Evolutionary conservation across 805 yeast species (phyloP).

Genomic region (Komagataella mondaviorum): DNA sequence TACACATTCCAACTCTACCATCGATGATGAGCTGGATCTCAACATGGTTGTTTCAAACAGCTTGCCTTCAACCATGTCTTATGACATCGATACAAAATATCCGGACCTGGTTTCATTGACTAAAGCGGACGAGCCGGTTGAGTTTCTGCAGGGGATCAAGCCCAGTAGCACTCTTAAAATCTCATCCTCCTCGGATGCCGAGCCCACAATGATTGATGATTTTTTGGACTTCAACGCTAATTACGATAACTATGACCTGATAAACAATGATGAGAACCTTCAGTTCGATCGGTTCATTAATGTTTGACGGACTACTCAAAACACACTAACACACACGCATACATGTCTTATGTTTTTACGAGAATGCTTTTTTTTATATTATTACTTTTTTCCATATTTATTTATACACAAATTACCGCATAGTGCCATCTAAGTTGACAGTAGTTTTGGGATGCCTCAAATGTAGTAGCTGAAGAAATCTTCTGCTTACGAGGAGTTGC

Average conservation of each 20-base stretch:
- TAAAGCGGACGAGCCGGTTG: background rate
- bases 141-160: background rate
- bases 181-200: background rate
- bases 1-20: slow-evolving; percentile 9
- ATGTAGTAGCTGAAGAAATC: background rate
- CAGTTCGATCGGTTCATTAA: background rate
- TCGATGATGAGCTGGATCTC: slow-evolving; percentile 5
- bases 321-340: background rate
- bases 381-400: background rate
- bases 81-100: background rate
- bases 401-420: background rate
- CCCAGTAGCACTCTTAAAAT: background rate
- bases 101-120: background rate
- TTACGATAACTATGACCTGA: background rate
- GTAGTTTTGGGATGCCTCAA: background rate
- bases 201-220: background rate
- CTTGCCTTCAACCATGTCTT: background rate
- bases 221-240: background rate
- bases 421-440: background rate
- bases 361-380: background rate
- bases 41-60: background rate
- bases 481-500: too few relatives aligned
- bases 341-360: background rate
- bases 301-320: background rate
- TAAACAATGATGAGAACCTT: background rate